Evolutionary conservation across 306 rosid genomes (phyloP).

Genomic region (Ormosia semicastrata): DNA sequence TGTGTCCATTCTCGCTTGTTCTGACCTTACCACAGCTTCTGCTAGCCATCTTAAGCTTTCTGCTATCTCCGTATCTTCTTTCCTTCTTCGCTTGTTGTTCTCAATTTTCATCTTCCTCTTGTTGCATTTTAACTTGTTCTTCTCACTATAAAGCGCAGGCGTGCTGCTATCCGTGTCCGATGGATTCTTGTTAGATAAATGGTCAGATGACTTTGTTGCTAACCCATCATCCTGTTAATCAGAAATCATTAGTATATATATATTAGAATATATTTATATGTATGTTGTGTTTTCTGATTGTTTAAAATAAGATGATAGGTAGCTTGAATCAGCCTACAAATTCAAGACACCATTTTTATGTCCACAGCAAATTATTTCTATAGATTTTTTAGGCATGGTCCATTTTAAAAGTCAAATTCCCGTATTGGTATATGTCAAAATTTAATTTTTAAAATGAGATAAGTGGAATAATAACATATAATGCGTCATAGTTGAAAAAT

Average conservation of each 20-base stretch:
- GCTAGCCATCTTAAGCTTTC: constrained; percentile 94
- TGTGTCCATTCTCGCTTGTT: constrained; percentile 80
- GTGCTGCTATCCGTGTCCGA: constrained; percentile 85
- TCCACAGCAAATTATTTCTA: too few species aligned
- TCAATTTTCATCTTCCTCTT: constrained; percentile 52
- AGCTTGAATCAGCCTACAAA: too few species aligned
- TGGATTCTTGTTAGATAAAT: constrained; percentile 62
- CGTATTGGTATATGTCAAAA: too few species aligned
- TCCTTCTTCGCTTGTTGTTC: constrained; percentile 33
- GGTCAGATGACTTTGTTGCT: constrained; percentile 56
- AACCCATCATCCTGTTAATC: constrained; percentile 56
- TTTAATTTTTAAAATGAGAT: too few species aligned
- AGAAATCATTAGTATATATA: not conserved
- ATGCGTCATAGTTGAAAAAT: too few species aligned
- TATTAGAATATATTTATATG: too few species aligned
- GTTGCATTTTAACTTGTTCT: constrained; percentile 52
- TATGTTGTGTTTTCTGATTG: too few species aligned
- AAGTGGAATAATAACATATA: too few species aligned
- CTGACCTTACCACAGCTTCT: constrained; percentile 81
- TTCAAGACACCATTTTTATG: too few species aligned
- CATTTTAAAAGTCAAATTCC: too few species aligned
- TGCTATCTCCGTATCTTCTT: constrained; percentile 59
- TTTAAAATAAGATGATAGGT: too few species aligned
- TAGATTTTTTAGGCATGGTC: too few species aligned
- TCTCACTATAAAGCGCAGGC: constrained; percentile 75